Evolutionary conservation across 768 basidiomycete genomes (phyloP), one percentile per base, ranked within the genome.

Genomic region (Naematelia encephala): DNA sequence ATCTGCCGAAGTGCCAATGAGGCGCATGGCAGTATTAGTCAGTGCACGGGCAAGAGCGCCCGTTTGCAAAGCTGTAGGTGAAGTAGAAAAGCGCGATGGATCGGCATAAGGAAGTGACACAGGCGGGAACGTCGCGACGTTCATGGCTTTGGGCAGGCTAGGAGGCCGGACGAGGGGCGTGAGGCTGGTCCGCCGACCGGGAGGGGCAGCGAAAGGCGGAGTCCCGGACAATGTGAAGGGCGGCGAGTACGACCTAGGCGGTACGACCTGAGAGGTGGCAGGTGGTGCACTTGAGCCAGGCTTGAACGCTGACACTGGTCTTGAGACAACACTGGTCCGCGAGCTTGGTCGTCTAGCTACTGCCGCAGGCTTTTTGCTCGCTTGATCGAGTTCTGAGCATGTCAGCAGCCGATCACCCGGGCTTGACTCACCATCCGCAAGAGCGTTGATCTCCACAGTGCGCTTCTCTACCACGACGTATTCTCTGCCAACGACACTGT

Each of bases 401-500:
- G 53, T 52, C 14, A 50, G 39, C 53, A 12, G 13, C 29, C 23
- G n/a, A 4, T 22, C 29, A 42, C 23, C 13, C 26, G 10, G 14
- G 3, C 5, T 39, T 39, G 8, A 22, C 85, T 67, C 61, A 89
- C 93, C 93, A 79, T 98, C 94, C 1, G 94, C 87, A 2, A 91
- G 84, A 14, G 85, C 85, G 73, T 90, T 91, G 74, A 97, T 90
- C 73, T 98, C 93, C 1, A 97, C 88, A 1, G 89, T 89, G 51
- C 87, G 82, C 54, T 99, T 91, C 44, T 88, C 92, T 1, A 98
- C 89, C 0, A 99, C 83, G 0, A 98, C 94, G 67, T 99, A 99
- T 70, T 98, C 94, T 53, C 70, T 70, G 1, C 74, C 76, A 8
- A 79, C 69, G 51, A 67, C 49, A 51, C 70, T 54, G 48, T 66